Percentiles rank a stretch among this genome's conserved stretches.
Conservation (phyloP, 2,329 filamentous ascomycete species). For the Lizonia empirigonia region DNA sequence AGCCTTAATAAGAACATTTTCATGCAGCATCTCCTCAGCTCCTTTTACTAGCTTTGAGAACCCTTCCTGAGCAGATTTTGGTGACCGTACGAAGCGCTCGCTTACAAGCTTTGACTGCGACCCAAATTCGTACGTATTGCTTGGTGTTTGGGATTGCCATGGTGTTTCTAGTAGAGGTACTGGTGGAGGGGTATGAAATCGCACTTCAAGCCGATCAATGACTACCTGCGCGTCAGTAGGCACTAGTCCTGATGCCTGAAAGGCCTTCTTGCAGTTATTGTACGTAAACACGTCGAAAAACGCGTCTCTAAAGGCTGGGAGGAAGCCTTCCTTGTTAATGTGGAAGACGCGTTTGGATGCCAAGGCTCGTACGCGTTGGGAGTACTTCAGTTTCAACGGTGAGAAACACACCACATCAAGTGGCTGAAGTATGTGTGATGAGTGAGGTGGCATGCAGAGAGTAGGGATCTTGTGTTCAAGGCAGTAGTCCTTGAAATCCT, state of each 20-base stretch:
- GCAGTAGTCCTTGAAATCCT: slow-evolving; percentile 15
- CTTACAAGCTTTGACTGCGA: slow-evolving; percentile 15
- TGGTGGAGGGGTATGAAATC: slow-evolving; percentile 18
- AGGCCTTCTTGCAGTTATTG: too few relatives aligned
- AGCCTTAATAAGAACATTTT: too few relatives aligned
- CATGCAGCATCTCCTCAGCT: too few relatives aligned
- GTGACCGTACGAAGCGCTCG: too few relatives aligned
- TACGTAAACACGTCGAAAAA: too few relatives aligned
- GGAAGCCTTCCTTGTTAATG: slow-evolving; percentile 17
- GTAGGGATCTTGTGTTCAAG: too few relatives aligned
- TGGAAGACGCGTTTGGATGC: slow-evolving; percentile 32
- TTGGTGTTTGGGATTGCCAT: slow-evolving; percentile 24
- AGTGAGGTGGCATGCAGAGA: too few relatives aligned
- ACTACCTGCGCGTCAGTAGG: slow-evolving; percentile 40
- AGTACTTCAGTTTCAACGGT: too few relatives aligned
- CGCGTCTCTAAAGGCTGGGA: too few relatives aligned
- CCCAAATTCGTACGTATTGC: slow-evolving; percentile 18
- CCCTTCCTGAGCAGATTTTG: too few relatives aligned
- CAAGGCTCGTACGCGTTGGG: slow-evolving; percentile 22
- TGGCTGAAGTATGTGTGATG: slow-evolving; percentile 14
- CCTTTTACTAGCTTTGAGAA: not conserved
- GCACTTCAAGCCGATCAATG: slow-evolving; percentile 37
- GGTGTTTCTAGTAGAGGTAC: slow-evolving; percentile 10
- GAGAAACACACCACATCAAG: too few relatives aligned
- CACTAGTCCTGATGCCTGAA: too few relatives aligned